Evolutionary conservation across 2,329 filamentous ascomycete species (phyloP).

Genomic region (Xylariaceae sp.): DNA sequence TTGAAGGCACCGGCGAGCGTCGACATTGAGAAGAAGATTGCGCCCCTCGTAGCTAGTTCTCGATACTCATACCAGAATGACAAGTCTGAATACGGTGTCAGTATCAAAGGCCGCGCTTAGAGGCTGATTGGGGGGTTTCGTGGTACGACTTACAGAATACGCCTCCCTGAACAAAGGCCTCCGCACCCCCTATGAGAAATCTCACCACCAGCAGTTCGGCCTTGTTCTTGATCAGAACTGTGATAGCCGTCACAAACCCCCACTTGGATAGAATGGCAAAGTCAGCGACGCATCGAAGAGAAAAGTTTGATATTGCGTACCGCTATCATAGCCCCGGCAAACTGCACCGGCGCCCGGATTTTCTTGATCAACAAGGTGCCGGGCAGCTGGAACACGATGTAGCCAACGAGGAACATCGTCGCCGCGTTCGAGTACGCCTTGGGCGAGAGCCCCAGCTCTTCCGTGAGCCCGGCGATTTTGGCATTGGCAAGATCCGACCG

Average conservation of each 20-base stretch:
- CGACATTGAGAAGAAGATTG: slow-evolving; percentile 16
- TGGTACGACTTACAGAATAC: slow-evolving; percentile 16
- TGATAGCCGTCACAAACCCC: slow-evolving; percentile 19
- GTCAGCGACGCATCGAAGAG: slow-evolving; percentile 3
- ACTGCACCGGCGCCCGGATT: slow-evolving; percentile 18
- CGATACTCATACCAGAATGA: slow-evolving; percentile 24
- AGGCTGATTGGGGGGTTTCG: too few relatives aligned
- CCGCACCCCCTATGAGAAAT: slow-evolving; percentile 17
- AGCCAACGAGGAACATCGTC: slow-evolving; percentile 15
- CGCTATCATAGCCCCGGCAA: slow-evolving; percentile 16
- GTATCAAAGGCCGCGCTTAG: too few relatives aligned
- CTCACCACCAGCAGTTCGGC: slow-evolving; percentile 14
- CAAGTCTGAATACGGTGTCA: too few relatives aligned
- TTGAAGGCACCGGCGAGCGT: slow-evolving; percentile 22
- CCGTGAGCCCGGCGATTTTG: slow-evolving; percentile 18
- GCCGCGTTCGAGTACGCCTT: slow-evolving; percentile 17
- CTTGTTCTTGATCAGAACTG: slow-evolving; percentile 11
- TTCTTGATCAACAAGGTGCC: slow-evolving; percentile 20
- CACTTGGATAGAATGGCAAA: slow-evolving; percentile 5
- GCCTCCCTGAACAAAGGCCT: slow-evolving; percentile 21
- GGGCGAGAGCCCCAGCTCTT: slow-evolving; percentile 15
- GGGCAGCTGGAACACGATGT: slow-evolving; percentile 20
- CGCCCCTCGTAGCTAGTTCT: slow-evolving; percentile 20
- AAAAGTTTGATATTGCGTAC: slow-evolving; percentile 10
- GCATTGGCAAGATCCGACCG: slow-evolving; percentile 22